phyloP scores from a whole-genome alignment of 2,329 filamentous ascomycete species.

The Zymoseptoria passerinii region DNA sequence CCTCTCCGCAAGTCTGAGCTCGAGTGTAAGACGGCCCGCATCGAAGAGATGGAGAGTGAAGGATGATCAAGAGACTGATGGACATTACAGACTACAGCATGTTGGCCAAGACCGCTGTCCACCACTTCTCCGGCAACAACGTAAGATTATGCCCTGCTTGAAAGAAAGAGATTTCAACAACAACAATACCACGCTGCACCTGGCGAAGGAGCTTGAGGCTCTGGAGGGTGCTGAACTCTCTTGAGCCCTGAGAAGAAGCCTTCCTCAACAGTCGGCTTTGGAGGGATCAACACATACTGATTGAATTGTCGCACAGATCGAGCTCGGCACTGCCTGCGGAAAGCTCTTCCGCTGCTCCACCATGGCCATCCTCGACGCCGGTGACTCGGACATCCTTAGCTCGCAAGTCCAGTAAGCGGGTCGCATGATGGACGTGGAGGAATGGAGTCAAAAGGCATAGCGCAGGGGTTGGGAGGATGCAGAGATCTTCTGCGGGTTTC shows the following conservation, averaged over 20 bases:
- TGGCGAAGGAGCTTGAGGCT: slow-evolving; percentile 31
- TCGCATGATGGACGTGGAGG: slow-evolving; percentile 1
- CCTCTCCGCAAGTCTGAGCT: slow-evolving; percentile 91
- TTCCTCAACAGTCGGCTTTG: slow-evolving; percentile 53
- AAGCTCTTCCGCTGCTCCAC: slow-evolving; percentile 98
- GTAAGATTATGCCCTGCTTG: slow-evolving; percentile 54
- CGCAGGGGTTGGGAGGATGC: slow-evolving; percentile 1
- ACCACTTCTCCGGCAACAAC: slow-evolving; percentile 98
- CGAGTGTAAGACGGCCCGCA: slow-evolving; percentile 52
- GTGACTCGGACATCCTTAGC: slow-evolving; percentile 92
- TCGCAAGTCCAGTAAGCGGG: slow-evolving; percentile 47
- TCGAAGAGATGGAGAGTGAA: slow-evolving; percentile 14
- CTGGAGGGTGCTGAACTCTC: slow-evolving; percentile 29
- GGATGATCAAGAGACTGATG: slow-evolving; percentile 11
- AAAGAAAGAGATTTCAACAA: background rate
- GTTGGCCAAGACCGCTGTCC: slow-evolving; percentile 87
- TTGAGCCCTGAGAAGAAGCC: slow-evolving; percentile 84
- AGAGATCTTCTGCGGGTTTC: background rate
- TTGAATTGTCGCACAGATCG: slow-evolving; percentile 60
- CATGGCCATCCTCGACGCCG: slow-evolving; percentile 93
- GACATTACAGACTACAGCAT: slow-evolving; percentile 59
- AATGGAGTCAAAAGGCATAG: slow-evolving; percentile 2
- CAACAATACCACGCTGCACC: slow-evolving; percentile 16
- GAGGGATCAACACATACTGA: slow-evolving; percentile 59
- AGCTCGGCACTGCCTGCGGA: slow-evolving; percentile 95